Evolutionary conservation across 1,284 basidiomycete species (phyloP).

Genomic region (Papiliotrema terrestris): DNA sequence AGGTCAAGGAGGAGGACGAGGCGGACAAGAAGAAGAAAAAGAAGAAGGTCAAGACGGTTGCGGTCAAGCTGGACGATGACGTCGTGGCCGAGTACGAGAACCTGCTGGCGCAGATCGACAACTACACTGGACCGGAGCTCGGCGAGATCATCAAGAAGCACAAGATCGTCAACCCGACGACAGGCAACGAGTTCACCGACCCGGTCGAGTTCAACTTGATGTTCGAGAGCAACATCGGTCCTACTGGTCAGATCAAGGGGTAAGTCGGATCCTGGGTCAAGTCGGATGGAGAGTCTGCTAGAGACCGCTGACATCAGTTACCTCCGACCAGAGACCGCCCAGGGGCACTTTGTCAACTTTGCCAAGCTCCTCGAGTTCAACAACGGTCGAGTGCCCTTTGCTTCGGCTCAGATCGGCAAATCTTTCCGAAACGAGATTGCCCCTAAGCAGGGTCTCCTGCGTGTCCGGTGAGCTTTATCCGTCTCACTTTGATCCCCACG

Average conservation of each 20-base stretch:
- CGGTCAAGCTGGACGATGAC: constrained; percentile 73
- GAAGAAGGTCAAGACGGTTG: constrained; percentile 74
- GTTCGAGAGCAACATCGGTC: constrained; percentile 96
- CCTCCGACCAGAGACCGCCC: constrained; percentile 96
- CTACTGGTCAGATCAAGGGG: constrained; percentile 96
- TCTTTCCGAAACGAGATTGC: constrained; percentile 99
- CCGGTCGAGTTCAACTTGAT: constrained; percentile 98
- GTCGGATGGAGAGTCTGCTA: no score
- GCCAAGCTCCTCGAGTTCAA: constrained; percentile 95
- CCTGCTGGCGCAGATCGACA: constrained; percentile 91
- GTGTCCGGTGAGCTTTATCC: constrained; percentile 61
- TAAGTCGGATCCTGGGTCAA: constrained; percentile 41
- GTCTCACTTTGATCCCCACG: background rate
- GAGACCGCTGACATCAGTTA: constrained; percentile 56
- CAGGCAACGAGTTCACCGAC: constrained; percentile 85
- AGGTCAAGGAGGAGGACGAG: constrained; percentile 58
- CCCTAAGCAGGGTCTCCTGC: constrained; percentile 89
- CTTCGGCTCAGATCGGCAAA: constrained; percentile 93
- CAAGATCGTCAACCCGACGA: constrained; percentile 85
- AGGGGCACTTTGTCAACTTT: constrained; percentile 99
- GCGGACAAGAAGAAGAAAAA: constrained; percentile 71
- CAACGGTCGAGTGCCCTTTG: constrained; percentile 93
- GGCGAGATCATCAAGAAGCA: constrained; percentile 81
- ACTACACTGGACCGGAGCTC: constrained; percentile 84
- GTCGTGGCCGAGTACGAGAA: constrained; percentile 74